These are phyloP conservation scores for Syzygium aromaticum DNA, from an alignment of 345 rosid genomes.

Conservation along the genomic window DNA sequence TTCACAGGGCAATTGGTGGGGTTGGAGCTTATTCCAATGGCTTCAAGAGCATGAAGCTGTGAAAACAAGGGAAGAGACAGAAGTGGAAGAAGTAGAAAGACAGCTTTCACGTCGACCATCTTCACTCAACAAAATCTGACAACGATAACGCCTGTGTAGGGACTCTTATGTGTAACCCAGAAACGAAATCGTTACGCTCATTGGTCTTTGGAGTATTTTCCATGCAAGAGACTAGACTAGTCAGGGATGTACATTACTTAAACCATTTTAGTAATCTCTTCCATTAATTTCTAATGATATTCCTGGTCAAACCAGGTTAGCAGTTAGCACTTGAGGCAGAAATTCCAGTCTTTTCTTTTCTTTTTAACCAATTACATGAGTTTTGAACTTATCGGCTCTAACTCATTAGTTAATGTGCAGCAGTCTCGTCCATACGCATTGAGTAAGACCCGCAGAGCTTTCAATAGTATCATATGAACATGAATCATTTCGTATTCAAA, in stretches of 20 bases:
- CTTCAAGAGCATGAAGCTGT: background rate
- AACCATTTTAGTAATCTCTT: background rate
- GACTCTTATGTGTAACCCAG: too few species aligned
- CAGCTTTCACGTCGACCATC: background rate
- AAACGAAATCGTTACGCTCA: too few species aligned
- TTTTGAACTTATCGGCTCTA: background rate
- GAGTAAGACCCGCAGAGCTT: background rate
- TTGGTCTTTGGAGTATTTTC: background rate
- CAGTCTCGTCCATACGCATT: background rate
- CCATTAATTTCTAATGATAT: background rate
- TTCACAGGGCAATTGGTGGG: constrained; percentile 1
- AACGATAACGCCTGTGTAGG: background rate
- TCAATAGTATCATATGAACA: background rate
- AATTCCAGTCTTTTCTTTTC: background rate
- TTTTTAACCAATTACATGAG: background rate
- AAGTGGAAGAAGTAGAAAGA: background rate
- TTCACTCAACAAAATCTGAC: background rate
- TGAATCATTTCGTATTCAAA: background rate
- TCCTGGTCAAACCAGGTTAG: background rate
- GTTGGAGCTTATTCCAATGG: background rate
- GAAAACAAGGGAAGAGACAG: background rate
- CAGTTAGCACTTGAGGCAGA: background rate
- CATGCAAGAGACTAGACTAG: background rate
- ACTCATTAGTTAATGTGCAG: background rate
- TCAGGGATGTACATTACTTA: background rate